phyloP scores from a whole-genome alignment of 768 basidiomycete genomes.

The Pisolithus sp. region DNA sequence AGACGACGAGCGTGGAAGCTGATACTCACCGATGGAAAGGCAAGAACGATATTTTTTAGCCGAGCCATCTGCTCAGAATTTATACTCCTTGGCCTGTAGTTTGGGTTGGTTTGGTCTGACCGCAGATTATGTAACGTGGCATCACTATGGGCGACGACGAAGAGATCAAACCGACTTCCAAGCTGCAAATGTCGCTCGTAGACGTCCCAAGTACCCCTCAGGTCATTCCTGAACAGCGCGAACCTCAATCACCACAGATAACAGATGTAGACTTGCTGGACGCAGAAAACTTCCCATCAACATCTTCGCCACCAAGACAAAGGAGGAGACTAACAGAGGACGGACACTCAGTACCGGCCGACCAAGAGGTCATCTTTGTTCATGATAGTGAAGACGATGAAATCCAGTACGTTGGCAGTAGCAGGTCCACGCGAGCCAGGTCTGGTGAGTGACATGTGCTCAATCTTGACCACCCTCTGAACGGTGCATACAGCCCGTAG shows the following conservation, averaged over 20 bases:
- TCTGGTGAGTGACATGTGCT: constrained; percentile 11
- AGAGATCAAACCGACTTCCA: constrained; percentile 2
- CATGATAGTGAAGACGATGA: constrained; percentile 38
- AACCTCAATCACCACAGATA: constrained; percentile 23
- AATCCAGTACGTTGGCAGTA: constrained; percentile 22
- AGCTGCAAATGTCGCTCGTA: constrained; percentile 15
- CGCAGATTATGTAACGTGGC: constrained; percentile 23
- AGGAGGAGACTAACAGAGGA: constrained; percentile 21
- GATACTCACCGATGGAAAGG: constrained; percentile 11
- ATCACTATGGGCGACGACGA: neutral
- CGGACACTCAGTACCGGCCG: constrained; percentile 13
- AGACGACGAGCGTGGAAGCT: constrained; percentile 2
- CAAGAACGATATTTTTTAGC: neutral
- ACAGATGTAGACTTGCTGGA: constrained; percentile 43
- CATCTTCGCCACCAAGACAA: constrained; percentile 18
- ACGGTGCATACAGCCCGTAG: constrained; percentile 9
- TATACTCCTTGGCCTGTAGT: constrained; percentile 19
- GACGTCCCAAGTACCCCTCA: constrained; percentile 6
- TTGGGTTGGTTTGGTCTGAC: constrained; percentile 18
- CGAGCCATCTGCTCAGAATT: constrained; percentile 9
- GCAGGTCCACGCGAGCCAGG: constrained; percentile 12
- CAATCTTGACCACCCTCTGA: neutral
- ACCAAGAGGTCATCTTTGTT: constrained; percentile 27
- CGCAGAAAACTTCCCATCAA: constrained; percentile 24
- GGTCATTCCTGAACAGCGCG: constrained; percentile 9